Evolutionary conservation across 148 eudicot genomes (phyloP).

Genomic region (Heliosperma pusillum): DNA sequence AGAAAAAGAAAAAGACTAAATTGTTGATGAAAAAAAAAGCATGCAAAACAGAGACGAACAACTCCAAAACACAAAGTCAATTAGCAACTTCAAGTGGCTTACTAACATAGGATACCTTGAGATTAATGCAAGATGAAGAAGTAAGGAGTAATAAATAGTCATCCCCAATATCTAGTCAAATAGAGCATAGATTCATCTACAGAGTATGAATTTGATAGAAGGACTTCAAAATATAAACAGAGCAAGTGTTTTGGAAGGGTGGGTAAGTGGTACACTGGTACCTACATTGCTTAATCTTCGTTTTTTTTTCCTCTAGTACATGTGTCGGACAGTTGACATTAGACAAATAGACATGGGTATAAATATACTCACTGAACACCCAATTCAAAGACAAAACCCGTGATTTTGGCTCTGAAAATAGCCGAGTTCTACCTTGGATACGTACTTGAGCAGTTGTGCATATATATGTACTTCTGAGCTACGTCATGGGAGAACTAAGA

Average conservation of each 20-base stretch:
- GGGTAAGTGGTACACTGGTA: background rate
- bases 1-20: constrained; percentile 14
- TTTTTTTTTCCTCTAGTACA: too few species aligned
- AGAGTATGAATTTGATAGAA: background rate
- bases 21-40: background rate
- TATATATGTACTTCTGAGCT: background rate
- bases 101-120: constrained; percentile 1
- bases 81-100: background rate
- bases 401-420: background rate
- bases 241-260: background rate
- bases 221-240: background rate
- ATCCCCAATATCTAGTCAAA: background rate
- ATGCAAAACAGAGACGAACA: background rate
- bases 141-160: background rate
- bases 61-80: background rate
- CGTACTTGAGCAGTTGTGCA: background rate
- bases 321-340: constrained; percentile 1
- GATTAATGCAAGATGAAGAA: background rate
- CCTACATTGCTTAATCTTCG: background rate
- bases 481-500: background rate
- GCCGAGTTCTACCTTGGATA: background rate
- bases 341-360: background rate
- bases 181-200: too few species aligned
- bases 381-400: too few species aligned
- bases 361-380: too few species aligned